A percentile compares a stretch with the other conserved stretches of the same genome.
phyloP scores from a whole-genome alignment of 2,329 filamentous ascomycete genomes.

The Colletotrichum neosansevieriae region DNA sequence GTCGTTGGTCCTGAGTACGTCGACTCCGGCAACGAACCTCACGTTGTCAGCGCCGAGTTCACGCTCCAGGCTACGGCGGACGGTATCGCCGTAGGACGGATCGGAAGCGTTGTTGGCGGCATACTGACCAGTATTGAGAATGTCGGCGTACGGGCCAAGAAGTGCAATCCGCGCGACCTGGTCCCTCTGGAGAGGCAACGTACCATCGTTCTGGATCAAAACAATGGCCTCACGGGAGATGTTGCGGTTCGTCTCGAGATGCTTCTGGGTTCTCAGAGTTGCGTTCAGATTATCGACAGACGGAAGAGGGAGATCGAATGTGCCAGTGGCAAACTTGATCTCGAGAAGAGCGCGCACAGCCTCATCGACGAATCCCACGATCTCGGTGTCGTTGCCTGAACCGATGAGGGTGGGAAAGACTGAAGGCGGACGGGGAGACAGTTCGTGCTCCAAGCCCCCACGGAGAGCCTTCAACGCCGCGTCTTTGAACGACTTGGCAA shows the following conservation, averaged over 20 bases:
- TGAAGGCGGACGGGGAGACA: slow-evolving; percentile 44
- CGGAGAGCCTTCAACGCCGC: slow-evolving; percentile 45
- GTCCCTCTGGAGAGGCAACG: slow-evolving; percentile 33
- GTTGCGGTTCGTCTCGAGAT: slow-evolving; percentile 42
- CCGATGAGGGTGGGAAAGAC: slow-evolving; percentile 44
- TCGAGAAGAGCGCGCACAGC: slow-evolving; percentile 45
- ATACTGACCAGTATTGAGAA: slow-evolving; percentile 43
- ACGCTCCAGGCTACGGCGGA: slow-evolving; percentile 41
- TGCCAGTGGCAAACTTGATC: slow-evolving; percentile 47
- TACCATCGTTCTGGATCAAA: slow-evolving; percentile 42
- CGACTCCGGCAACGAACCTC: slow-evolving; percentile 38
- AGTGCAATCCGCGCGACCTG: slow-evolving; percentile 37
- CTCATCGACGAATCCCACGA: slow-evolving; percentile 44
- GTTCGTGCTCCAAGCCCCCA: slow-evolving; percentile 46
- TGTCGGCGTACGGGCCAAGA: slow-evolving; percentile 42
- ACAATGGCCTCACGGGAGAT: slow-evolving; percentile 43
- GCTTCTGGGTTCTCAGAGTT: slow-evolving; percentile 37
- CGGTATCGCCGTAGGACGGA: slow-evolving; percentile 41
- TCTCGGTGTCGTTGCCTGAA: slow-evolving; percentile 41
- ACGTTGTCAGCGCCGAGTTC: slow-evolving; percentile 43
- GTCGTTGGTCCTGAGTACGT: slow-evolving; percentile 41
- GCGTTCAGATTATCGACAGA: slow-evolving; percentile 35
- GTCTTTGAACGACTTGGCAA: slow-evolving; percentile 45
- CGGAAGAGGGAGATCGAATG: slow-evolving; percentile 46
- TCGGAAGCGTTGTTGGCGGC: slow-evolving; percentile 42